Percentiles rank a stretch among this genome's conserved stretches.
phyloP scores from a whole-genome alignment of 345 rosid species.

The Boechera divaricarpa region DNA sequence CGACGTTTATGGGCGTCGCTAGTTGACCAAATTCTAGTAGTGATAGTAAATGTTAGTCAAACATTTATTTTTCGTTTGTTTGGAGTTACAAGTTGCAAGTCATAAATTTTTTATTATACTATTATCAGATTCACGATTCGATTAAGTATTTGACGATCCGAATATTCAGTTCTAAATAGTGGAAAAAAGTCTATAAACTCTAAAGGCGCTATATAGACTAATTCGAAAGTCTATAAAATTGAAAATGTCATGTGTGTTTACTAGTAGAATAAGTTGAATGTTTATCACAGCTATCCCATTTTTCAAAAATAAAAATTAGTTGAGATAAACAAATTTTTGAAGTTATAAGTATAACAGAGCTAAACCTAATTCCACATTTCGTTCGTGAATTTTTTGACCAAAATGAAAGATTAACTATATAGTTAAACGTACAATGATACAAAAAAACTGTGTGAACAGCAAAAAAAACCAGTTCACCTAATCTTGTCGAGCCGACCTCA shows the following conservation, averaged over 20 bases:
- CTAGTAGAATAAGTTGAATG: not conserved
- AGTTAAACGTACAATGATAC: not conserved
- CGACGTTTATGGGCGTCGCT: no score
- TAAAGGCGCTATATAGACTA: not conserved
- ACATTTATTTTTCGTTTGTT: not conserved
- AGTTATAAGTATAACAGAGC: no score
- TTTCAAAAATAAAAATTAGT: not conserved
- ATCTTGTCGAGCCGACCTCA: not conserved
- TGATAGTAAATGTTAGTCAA: not conserved
- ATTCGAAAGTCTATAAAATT: not conserved
- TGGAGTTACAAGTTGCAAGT: not conserved
- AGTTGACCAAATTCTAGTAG: no score
- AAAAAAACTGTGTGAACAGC: not conserved
- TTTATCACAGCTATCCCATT: not conserved
- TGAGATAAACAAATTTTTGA: no score
- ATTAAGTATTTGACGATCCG: not conserved
- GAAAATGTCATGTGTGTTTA: not conserved
- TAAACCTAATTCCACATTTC: no score
- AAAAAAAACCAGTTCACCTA: not conserved
- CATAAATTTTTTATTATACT: not conserved
- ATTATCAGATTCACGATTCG: not conserved
- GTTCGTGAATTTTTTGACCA: no score
- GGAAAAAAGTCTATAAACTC: not conserved
- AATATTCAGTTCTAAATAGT: not conserved
- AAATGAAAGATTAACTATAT: no score